Base-by-base conservation (phyloP, 257 asterid genomes). In the Solanum tacnaense region DNA sequence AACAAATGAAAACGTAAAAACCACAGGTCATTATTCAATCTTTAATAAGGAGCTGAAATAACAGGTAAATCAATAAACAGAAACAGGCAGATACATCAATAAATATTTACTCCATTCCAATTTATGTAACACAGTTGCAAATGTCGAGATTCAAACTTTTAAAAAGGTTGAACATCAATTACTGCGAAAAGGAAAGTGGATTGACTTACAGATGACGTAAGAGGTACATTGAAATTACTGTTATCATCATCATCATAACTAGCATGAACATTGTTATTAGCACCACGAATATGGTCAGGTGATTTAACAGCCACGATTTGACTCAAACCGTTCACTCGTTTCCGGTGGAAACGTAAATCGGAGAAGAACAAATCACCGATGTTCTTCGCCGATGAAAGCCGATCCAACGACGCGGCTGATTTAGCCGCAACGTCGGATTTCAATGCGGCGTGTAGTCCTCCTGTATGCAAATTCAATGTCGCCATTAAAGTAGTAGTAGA, bases 351-450 rank as follows among this genome's bases (percentile, higher is more conserved):
- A 7, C 89, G 86, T 25, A 58, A 39, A 72, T 89, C 89, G 84
- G 87, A 88, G 87, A 86, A 88, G 85, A 91, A 92, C 84, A 93
- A 84, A 4, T 92, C 94, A 65, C 60, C 46, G 83, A 90, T 85
- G 27, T 84, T 92, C 35, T 78, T 90, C 46, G 91, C 90, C 52
- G 94, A 92, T n/a, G 93, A 91, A 3, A 94, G 90, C n/a, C 93
- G 91, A 70, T 90, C 93, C 29, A 91, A 32, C 88, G 68, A 67
- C 39, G 81, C 25, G 1, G 89, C 38, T 1, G 88, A 21, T 78
- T 78, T 39, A 41, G 15, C 84, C 13, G n/a, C 84, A 7, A 2
- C 81, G 35, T 90, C 91, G 15, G 95, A 86, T 85, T 83, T 92
- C 90, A 91, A 58, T 36, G 41, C 34, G 46, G 65, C 5, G 49